Evolutionary conservation across 371 early-diverging fungal genomes (phyloP), one percentile per base, ranked within the genome.

Genomic region (Mucor lusitanicus): DNA sequence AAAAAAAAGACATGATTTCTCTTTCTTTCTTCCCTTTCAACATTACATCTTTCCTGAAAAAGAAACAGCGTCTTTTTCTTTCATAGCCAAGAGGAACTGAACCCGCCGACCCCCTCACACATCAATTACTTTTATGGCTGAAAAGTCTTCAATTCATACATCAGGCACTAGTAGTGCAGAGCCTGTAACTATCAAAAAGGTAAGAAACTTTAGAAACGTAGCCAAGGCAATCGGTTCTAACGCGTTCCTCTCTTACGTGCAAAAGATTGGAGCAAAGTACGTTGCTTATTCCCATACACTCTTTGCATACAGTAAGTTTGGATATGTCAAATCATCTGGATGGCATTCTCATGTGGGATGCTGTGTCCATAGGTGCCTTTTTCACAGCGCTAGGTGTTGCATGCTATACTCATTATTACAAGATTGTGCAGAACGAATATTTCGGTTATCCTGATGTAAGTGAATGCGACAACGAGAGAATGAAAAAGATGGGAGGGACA

Each of bases 371-470:
- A 86, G 91, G 85, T 59, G 92, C 92, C n/a, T 92, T 94, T 73
- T 66, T 90, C 28, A 73, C 86, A 39, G 91, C 94, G 9, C 80
- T 93, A 55, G 70, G 82, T 11, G 77, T 89, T 55, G 90, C 85
- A 3, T 91, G 89, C 70, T 86, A 87, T 65, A 88, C 88, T 4
- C 90, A 94, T 68, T 94, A 90, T 71, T 71, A 87, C 72, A 90
- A 92, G 75, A 91, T 94, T 67, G 92, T 94, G 56, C 84, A 85
- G 64, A 94, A 92, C 67, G 89, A 91, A 75, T 81, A 87, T 69
- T 91, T 81, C 70, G 92, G 92, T 3, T 94, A 92, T 66, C 94
- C 94, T 2, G 86, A 87, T 61, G 89, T 88, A 84, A 66, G 40
- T 17, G 11, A 40, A 40, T 40, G 17, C 6, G 12, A n/a, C n/a